A percentile compares a stretch with the other conserved stretches of the same genome.
phyloP scores from a whole-genome alignment of 140 eudicot species.

The Cichorium intybus region DNA sequence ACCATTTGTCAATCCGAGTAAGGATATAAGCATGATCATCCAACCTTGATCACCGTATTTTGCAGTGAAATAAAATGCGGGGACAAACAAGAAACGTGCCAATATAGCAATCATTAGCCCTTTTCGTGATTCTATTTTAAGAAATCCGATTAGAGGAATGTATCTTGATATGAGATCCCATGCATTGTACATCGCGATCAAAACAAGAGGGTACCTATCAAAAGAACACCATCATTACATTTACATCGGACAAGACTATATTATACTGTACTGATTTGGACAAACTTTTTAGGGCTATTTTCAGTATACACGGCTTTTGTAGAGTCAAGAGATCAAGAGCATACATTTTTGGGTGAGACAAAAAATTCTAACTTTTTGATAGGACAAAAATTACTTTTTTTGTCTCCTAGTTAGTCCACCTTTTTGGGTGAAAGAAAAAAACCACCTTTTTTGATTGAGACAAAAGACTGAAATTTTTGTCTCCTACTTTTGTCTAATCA shows the following conservation, averaged over 20 bases:
- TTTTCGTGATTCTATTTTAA: constrained; percentile 49
- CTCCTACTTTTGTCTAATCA: no score
- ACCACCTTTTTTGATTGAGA: no score
- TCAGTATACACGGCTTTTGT: no score
- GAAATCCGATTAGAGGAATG: constrained; percentile 43
- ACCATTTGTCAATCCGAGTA: constrained; percentile 60
- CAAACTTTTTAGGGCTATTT: background rate
- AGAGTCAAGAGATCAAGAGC: no score
- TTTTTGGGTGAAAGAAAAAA: background rate
- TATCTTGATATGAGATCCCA: constrained; percentile 65
- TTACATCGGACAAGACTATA: no score
- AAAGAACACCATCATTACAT: constrained; percentile 14
- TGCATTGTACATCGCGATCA: constrained; percentile 61
- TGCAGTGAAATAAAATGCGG: constrained; percentile 71
- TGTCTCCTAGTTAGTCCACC: background rate
- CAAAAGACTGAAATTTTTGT: background rate
- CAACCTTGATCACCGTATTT: constrained; percentile 72
- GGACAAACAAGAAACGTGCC: constrained; percentile 55
- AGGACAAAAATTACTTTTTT: background rate
- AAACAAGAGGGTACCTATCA: constrained; percentile 54
- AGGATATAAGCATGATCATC: constrained; percentile 58
- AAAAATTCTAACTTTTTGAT: no score
- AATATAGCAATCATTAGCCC: constrained; percentile 42
- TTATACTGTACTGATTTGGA: no score
- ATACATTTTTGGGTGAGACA: background rate